These are phyloP conservation scores for Pseudogymnoascus sp. DNA, from an alignment of 2,329 filamentous ascomycete genomes.

Conservation along the genomic window DNA sequence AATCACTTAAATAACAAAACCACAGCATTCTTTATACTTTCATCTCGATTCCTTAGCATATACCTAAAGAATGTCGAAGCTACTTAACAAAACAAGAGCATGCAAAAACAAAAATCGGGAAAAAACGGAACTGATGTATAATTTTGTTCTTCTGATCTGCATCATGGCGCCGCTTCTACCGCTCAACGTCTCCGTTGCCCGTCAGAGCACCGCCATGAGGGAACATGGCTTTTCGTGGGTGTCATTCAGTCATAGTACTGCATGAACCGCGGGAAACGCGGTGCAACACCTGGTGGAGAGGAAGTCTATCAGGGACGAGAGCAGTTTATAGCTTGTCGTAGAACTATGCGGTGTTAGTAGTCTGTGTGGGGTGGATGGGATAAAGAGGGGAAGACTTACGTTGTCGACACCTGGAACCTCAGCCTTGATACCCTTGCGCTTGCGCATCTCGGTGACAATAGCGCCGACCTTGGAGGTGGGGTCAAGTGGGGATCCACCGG, in stretches of 20 bases:
- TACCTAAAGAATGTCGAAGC: slow-evolving; percentile 9
- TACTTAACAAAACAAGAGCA: slow-evolving; percentile 8
- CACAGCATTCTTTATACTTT: slow-evolving; percentile 1
- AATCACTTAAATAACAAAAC: not conserved
- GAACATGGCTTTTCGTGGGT: slow-evolving; percentile 7
- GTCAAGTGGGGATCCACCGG: slow-evolving; percentile 89
- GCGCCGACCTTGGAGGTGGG: slow-evolving; percentile 70
- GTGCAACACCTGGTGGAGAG: slow-evolving; percentile 19
- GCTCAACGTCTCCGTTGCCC: slow-evolving; percentile 4
- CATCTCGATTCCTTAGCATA: slow-evolving; percentile 1
- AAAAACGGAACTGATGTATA: slow-evolving; percentile 9
- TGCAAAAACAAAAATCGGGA: slow-evolving; percentile 8
- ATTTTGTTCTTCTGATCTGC: slow-evolving; percentile 1
- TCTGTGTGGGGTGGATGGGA: slow-evolving; percentile 13
- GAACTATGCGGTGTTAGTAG: slow-evolving; percentile 59
- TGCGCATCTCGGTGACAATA: slow-evolving; percentile 84
- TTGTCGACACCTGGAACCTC: slow-evolving; percentile 89
- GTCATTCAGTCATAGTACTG: slow-evolving; percentile 11
- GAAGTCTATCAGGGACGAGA: slow-evolving; percentile 27
- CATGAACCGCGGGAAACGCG: not conserved
- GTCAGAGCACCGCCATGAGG: not conserved
- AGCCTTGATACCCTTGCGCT: slow-evolving; percentile 99
- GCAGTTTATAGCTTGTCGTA: slow-evolving; percentile 90
- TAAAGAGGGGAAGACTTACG: slow-evolving; percentile 53
- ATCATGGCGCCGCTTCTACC: slow-evolving; percentile 1